A percentile compares a stretch with the other conserved stretches of the same genome.
These are phyloP conservation scores for Dothidotthia symphoricarpi DNA, from an alignment of 2,329 filamentous ascomycete genomes.

Conservation along the genomic window DNA sequence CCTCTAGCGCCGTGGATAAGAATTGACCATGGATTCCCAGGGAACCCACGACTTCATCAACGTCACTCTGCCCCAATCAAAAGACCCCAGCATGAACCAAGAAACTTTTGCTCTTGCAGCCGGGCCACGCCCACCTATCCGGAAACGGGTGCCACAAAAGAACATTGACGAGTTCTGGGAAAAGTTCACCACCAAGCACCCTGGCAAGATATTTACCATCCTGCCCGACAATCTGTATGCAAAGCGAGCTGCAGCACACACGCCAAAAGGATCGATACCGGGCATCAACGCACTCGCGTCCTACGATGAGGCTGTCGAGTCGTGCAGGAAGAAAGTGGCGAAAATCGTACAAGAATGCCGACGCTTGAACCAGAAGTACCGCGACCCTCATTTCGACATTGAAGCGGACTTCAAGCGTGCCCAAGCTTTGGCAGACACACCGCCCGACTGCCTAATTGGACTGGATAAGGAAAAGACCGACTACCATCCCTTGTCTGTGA, in stretches of 20 bases:
- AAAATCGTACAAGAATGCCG: constrained; percentile 64
- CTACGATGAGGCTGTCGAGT: constrained; percentile 68
- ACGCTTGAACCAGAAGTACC: constrained; percentile 79
- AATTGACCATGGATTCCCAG: constrained; percentile 38
- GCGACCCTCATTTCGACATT: constrained; percentile 83
- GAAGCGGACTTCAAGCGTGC: constrained; percentile 67
- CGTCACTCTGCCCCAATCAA: constrained; percentile 37
- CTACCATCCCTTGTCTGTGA: constrained; percentile 67
- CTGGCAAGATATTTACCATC: constrained; percentile 70
- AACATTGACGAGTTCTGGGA: constrained; percentile 71
- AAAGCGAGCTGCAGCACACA: constrained; percentile 57
- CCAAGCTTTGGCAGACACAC: constrained; percentile 32
- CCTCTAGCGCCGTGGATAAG: constrained; percentile 9
- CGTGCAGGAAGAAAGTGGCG: constrained; percentile 62
- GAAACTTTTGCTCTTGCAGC: constrained; percentile 18
- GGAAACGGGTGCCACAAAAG: constrained; percentile 62
- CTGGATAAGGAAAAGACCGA: constrained; percentile 41
- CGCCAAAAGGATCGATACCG: constrained; percentile 53
- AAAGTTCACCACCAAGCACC: constrained; percentile 65
- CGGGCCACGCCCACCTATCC: constrained; percentile 29
- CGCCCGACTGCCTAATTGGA: constrained; percentile 52
- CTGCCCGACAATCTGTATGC: constrained; percentile 68
- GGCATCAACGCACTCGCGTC: constrained; percentile 65
- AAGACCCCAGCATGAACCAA: constrained; percentile 38
- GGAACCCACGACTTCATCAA: constrained; percentile 39